These are phyloP conservation scores for Leptographium flavum DNA, from an alignment of 2,329 filamentous ascomycete species.

Conservation along the genomic window DNA sequence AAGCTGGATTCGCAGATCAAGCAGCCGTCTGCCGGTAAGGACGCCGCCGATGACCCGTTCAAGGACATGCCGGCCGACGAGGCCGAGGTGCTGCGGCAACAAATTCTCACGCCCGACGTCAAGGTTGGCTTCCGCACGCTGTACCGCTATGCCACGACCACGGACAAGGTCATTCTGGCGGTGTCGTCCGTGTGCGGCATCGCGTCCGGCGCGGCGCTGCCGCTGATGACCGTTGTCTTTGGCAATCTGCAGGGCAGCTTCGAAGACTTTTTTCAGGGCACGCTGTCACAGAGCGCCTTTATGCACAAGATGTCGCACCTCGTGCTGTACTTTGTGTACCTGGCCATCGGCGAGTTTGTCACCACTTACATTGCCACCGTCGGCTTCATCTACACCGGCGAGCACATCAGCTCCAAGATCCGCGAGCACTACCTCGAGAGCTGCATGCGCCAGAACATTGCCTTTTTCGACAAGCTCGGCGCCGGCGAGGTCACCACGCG, in stretches of 20 bases:
- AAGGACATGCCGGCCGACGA: constrained; percentile 51
- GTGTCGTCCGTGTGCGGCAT: constrained; percentile 52
- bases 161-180: constrained; percentile 48
- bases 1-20: constrained; percentile 30
- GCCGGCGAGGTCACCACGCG: constrained; percentile 88
- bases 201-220: constrained; percentile 50
- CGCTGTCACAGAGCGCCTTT: constrained; percentile 39
- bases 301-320: constrained; percentile 42
- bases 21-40: constrained; percentile 1
- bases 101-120: constrained; percentile 50
- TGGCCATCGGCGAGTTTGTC: constrained; percentile 68
- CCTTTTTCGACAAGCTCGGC: constrained; percentile 83
- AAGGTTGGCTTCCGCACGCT: constrained; percentile 51
- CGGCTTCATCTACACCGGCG: constrained; percentile 78
- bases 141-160: constrained; percentile 55
- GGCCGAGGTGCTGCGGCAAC: constrained; percentile 50
- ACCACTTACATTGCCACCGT: constrained; percentile 69
- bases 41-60: constrained; percentile 31
- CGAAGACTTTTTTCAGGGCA: constrained; percentile 42
- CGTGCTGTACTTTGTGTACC: constrained; percentile 74
- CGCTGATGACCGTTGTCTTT: constrained; percentile 71
- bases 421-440: constrained; percentile 72
- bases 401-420: constrained; percentile 66
- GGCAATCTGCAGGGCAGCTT: constrained; percentile 63
- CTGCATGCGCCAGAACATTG: constrained; percentile 79